Conservation (phyloP, 306 rosid species). For the Glycine soja region DNA sequence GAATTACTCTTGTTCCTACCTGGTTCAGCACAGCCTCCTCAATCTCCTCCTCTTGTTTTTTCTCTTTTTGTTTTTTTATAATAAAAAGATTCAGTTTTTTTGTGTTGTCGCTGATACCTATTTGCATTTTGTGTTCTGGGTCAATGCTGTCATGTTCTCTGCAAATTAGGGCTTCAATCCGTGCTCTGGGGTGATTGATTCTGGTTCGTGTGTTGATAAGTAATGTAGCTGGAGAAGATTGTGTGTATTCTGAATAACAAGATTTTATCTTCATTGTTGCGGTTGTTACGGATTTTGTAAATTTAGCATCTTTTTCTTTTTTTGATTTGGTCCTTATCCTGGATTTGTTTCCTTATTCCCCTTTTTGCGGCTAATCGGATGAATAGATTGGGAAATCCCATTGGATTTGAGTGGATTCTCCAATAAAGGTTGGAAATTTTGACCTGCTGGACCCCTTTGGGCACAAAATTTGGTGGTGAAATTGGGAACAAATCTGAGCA, state of each 20-base stretch:
- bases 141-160: conserved; percentile 50
- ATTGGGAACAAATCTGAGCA: conserved; percentile 58
- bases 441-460: conserved; percentile 43
- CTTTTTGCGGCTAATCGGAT: conserved; percentile 25
- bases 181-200: conserved; percentile 47
- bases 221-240: conserved; percentile 52
- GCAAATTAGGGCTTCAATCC: conserved; percentile 57
- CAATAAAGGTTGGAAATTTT: conserved; percentile 46
- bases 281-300: conserved; percentile 42
- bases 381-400: conserved; percentile 42
- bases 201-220: background rate
- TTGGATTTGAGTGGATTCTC: conserved; percentile 47
- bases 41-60: conserved; percentile 29
- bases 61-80: background rate
- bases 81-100: conserved; percentile 21
- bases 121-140: conserved; percentile 45
- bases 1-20: conserved; percentile 49
- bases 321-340: conserved; percentile 1
- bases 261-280: conserved; percentile 44
- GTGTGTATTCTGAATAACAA: conserved; percentile 40
- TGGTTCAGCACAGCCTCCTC: conserved; percentile 44
- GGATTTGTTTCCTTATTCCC: conserved; percentile 41
- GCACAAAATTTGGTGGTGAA: conserved; percentile 50
- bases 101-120: conserved; percentile 38
- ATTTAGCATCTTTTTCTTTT: conserved; percentile 36